These are phyloP conservation scores for Xylariaceae sp. DNA, from an alignment of 2,329 filamentous ascomycete species.

Conservation along the genomic window DNA sequence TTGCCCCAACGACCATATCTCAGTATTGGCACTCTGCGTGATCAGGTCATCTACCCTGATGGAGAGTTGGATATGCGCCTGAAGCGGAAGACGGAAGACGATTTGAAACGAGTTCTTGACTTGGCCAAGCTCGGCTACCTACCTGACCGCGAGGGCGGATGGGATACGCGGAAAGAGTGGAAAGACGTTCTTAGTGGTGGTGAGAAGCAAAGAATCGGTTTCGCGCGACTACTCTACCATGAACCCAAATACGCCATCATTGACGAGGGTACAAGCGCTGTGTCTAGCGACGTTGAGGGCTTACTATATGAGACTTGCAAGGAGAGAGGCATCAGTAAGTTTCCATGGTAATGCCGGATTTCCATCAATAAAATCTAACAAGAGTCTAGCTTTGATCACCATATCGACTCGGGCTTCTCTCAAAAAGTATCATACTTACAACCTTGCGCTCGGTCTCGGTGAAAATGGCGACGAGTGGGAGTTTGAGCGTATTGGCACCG, in stretches of 20 bases:
- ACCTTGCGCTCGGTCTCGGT: constrained; percentile 77
- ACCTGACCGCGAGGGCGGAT: constrained; percentile 86
- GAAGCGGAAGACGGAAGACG: constrained; percentile 68
- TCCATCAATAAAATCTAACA: not conserved
- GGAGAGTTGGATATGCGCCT: constrained; percentile 91
- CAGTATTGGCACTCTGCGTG: constrained; percentile 83
- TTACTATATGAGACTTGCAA: constrained; percentile 90
- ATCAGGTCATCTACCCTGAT: constrained; percentile 97
- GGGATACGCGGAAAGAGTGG: constrained; percentile 97
- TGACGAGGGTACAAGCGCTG: constrained; percentile 91
- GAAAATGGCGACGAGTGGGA: constrained; percentile 83
- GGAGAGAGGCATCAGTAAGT: constrained; percentile 82
- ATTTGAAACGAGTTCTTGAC: constrained; percentile 73
- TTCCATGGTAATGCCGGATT: not conserved
- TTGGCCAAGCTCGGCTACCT: constrained; percentile 84
- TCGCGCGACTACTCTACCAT: constrained; percentile 87
- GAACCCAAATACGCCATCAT: constrained; percentile 92
- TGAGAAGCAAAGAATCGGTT: constrained; percentile 93
- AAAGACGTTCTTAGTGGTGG: constrained; percentile 96
- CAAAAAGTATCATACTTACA: constrained; percentile 93
- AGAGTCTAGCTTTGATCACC: constrained; percentile 71
- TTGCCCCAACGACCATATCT: constrained; percentile 90
- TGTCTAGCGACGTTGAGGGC: constrained; percentile 91
- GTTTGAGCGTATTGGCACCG: constrained; percentile 88
- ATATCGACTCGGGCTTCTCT: constrained; percentile 91